Base-by-base conservation (phyloP, 805 yeast species). In the Sugiyamaella chiloensis region DNA sequence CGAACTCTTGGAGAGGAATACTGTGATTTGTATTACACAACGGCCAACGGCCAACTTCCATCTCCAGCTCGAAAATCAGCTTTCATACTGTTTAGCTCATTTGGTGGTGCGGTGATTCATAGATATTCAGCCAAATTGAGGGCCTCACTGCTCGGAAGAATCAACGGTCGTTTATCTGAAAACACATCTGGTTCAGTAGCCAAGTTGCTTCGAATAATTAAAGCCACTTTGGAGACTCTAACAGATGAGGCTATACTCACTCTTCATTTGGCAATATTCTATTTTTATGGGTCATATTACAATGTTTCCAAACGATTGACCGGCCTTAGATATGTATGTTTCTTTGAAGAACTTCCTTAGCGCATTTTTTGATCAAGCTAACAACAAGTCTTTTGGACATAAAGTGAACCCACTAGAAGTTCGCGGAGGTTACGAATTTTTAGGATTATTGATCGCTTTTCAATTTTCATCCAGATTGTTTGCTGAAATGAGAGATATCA, bases 1-100 rank as follows among this genome's bases (percentile, higher is more conserved):
- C 73, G 91, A 46, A 91, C 98, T 0, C 67, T 93, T 23, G 99
- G 99, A 1, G 98, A 91, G 62, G 97, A 91, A 66, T 91, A 91
- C 65, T 89, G 89, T 11, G 96, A 91, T 43, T 49, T 66, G 5
- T 57, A 60, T 40, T 62, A 62, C 39, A 40, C 59, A 8, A 60
- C 63, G 3, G 31, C 53, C 5, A 44, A 53, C n/a, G 50, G 61
- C 9, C 36, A 44, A 8, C 45, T 64, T 3, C 70, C 62, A 1
- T 48, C 59, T 4, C 44, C 53, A 40, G 21, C 44, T 35, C 69
- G 78, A 24, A 71, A 87, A 47, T 48, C 80, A 1, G 79, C 81
- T 3, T 89, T 81, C 58, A 72, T 87, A 0, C 44, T 78, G 2
- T 68, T 82, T 0, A 83, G 80, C 58, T 75, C 86, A 0, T 46